Percentiles rank a stretch among this genome's conserved stretches.
Conservation (phyloP, 805 yeast species). For the Hanseniaspora lachancei region DNA sequence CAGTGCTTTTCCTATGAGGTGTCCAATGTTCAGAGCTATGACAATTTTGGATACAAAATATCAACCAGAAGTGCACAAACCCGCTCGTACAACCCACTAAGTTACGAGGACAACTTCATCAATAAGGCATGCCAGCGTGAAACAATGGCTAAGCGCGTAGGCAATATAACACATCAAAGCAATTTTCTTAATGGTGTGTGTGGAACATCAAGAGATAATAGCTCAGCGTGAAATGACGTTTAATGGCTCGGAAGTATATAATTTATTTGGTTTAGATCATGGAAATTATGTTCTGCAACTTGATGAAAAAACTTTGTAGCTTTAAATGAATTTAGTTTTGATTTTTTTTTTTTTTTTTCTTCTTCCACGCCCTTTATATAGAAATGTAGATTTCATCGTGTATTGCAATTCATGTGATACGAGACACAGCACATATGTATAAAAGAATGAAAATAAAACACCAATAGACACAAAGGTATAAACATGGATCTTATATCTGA, state of each 20-base stretch:
- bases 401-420: not conserved
- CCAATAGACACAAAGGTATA: not conserved
- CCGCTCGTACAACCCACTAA: not conserved
- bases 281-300: not conserved
- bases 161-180: not conserved
- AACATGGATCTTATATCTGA: slow-evolving; percentile 9
- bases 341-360: not conserved
- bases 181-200: not conserved
- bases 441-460: not conserved
- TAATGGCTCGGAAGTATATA: not conserved
- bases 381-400: too few species aligned
- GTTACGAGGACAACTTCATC: not conserved
- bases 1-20: not conserved
- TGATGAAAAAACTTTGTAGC: not conserved
- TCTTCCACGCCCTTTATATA: not conserved
- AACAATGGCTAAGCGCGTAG: not conserved
- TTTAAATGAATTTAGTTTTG: too few species aligned
- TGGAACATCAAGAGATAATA: too few species aligned
- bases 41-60: not conserved
- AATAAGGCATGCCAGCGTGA: not conserved
- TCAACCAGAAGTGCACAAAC: not conserved
- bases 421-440: not conserved
- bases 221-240: too few species aligned
- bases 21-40: not conserved
- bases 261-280: not conserved